A percentile compares a stretch with the other conserved stretches of the same genome.
phyloP scores from a whole-genome alignment of 805 yeast genomes.

The Limtongia smithiae region DNA sequence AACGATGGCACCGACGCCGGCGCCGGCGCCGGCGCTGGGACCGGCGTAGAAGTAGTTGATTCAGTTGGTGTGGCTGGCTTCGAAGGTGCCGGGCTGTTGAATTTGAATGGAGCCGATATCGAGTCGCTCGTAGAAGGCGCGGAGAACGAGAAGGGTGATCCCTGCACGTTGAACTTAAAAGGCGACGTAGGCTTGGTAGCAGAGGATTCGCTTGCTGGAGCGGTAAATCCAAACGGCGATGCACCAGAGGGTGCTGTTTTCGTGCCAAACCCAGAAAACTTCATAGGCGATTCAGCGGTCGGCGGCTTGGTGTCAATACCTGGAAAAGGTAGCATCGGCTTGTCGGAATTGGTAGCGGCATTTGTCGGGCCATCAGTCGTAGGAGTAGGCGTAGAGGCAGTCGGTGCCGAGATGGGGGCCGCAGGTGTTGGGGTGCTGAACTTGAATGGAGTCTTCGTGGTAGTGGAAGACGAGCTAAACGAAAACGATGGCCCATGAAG shows the following conservation, averaged over 20 bases:
- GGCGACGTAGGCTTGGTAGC: too few species aligned
- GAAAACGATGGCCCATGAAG: slow-evolving; percentile 13
- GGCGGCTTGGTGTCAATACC: slow-evolving; percentile 1
- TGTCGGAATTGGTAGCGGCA: neutral
- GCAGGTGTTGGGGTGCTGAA: neutral
- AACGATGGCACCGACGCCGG: too few species aligned
- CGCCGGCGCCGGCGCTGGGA: too few species aligned
- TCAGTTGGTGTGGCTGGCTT: slow-evolving; percentile 11
- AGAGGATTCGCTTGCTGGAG: neutral
- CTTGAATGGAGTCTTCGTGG: slow-evolving; percentile 7
- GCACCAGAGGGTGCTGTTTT: neutral
- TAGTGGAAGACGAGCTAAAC: neutral
- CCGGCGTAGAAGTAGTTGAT: too few species aligned
- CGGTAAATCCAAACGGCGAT: slow-evolving; percentile 1
- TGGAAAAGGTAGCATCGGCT: neutral
- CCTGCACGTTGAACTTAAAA: slow-evolving; percentile 24
- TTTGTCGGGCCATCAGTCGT: neutral
- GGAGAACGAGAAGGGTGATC: slow-evolving; percentile 4
- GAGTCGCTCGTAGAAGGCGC: too few species aligned
- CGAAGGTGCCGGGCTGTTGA: neutral
- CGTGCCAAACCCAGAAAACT: neutral
- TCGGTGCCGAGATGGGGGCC: too few species aligned
- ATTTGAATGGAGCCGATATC: too few species aligned
- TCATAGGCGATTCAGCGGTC: neutral
- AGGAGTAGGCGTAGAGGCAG: neutral